Conservation (phyloP, 495 filamentous ascomycete genomes). For the Penicillium cinerascens region DNA sequence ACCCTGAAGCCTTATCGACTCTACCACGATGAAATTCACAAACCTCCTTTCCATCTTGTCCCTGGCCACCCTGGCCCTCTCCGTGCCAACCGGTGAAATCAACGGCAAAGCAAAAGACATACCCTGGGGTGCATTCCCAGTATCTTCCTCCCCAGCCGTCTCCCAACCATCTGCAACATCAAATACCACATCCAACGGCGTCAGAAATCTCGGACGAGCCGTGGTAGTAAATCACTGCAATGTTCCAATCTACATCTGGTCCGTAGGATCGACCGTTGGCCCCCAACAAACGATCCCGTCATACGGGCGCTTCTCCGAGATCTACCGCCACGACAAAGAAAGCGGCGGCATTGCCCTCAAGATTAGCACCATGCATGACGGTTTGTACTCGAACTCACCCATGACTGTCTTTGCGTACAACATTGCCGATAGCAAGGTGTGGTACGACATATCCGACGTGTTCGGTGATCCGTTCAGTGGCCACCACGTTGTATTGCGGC, state of each 20-base stretch:
- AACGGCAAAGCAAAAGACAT: background rate
- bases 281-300: constrained; percentile 26
- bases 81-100: background rate
- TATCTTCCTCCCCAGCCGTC: constrained; percentile 6
- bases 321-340: constrained; percentile 39
- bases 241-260: constrained; percentile 51
- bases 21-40: constrained; percentile 13
- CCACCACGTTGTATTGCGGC: constrained; percentile 34
- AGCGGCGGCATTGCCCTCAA: constrained; percentile 57
- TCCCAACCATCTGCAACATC: background rate
- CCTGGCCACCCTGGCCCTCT: constrained; percentile 8
- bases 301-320: constrained; percentile 32
- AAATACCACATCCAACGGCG: constrained; percentile 7
- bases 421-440: constrained; percentile 40
- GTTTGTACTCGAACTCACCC: constrained; percentile 47
- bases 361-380: constrained; percentile 43
- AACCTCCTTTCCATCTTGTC: background rate
- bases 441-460: constrained; percentile 57
- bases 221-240: constrained; percentile 49
- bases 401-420: constrained; percentile 55
- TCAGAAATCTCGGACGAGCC: constrained; percentile 39
- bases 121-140: constrained; percentile 8
- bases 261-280: constrained; percentile 41
- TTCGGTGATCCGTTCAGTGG: constrained; percentile 56
- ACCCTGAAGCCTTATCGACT: background rate